Percentiles rank a stretch among this genome's conserved stretches.
Conservation (phyloP, 169 alveolate genomes). For the Besnoitia besnoiti region DNA sequence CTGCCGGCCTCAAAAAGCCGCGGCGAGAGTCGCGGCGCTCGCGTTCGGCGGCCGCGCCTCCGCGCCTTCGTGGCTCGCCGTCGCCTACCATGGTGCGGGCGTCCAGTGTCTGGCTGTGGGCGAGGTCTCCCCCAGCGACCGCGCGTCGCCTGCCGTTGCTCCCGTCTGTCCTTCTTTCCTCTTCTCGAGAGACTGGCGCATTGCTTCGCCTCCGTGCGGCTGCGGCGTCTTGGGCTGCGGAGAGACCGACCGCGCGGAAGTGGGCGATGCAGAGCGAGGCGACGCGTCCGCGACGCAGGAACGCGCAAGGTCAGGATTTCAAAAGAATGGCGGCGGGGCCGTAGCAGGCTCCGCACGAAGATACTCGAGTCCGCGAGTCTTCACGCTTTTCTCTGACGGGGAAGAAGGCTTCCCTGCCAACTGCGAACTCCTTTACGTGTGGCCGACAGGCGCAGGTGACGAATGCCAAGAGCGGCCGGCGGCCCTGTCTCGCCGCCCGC, state of each 20-base stretch:
- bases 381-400: neutral
- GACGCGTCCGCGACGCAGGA: too few relatives aligned
- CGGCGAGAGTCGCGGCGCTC: conserved; percentile 8
- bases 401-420: conserved; percentile 1
- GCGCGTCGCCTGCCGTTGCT: too few relatives aligned
- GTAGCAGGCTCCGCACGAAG: too few relatives aligned
- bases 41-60: neutral
- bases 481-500: neutral
- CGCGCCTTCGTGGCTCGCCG: neutral
- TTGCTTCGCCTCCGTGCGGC: neutral
- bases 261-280: too few relatives aligned
- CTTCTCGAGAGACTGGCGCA: too few relatives aligned
- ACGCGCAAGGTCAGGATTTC: too few relatives aligned
- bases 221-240: neutral
- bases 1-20: neutral
- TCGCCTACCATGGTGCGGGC: neutral
- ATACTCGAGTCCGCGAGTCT: too few relatives aligned
- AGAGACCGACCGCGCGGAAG: neutral
- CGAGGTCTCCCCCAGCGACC: neutral
- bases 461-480: neutral
- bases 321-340: too few relatives aligned
- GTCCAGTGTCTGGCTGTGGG: neutral
- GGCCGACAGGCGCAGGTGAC: neutral
- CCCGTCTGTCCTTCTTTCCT: too few relatives aligned
- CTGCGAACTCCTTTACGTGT: neutral